Base-by-base conservation (phyloP, 805 yeast species). In the Saccharomycopsis javanensis region DNA sequence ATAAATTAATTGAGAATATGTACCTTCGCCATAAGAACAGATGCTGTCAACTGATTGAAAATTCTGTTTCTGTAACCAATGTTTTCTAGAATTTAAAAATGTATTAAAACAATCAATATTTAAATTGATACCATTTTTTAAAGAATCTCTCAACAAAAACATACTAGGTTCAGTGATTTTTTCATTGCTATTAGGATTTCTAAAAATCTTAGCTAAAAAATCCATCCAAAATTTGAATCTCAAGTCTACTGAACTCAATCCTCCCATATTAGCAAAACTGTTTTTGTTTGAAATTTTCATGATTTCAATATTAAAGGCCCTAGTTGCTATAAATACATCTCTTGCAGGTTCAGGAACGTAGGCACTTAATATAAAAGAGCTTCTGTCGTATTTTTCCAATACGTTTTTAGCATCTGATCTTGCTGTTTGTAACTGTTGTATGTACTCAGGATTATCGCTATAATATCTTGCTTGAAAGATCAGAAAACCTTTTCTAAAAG, bases 11-110 rank as follows among this genome's bases (percentile, higher is more conserved):
- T 86, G 94, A 1, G 95, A 85, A 63, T 77, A 77, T 0, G 85
- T 79, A 0, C 92, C 94, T 68, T 88, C 96, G 1, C 96, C 96
- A 64, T 78, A 83, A 1, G 88, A 78, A 54, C 90, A 85, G 60
- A 88, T 75, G 46, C 79, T 80, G 48, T 83, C 83, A 1, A 78
- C 65, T 6, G 73, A 71, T 10, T 75, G 69, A 54, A 83, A 77
- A 31, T 75, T 71, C 7, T 73, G 74, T 48, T 75, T 74, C 28
- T 75, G 71, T 27, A 82, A 67, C 64, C 82, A 82, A 55, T 77
- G 74, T 55, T 77, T 75, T 55, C 86, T 75, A 3, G 88, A 78
- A 55, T 79, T 79, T 13, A 88, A 67, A 67, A 83, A 77, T 61
- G 81, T 84, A 51, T 79, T 75, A 64, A 88, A 76, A 67, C 77